Evolutionary conservation across 306 rosid genomes (phyloP), one percentile per base, ranked within the genome.

Genomic region (Betula pendula): DNA sequence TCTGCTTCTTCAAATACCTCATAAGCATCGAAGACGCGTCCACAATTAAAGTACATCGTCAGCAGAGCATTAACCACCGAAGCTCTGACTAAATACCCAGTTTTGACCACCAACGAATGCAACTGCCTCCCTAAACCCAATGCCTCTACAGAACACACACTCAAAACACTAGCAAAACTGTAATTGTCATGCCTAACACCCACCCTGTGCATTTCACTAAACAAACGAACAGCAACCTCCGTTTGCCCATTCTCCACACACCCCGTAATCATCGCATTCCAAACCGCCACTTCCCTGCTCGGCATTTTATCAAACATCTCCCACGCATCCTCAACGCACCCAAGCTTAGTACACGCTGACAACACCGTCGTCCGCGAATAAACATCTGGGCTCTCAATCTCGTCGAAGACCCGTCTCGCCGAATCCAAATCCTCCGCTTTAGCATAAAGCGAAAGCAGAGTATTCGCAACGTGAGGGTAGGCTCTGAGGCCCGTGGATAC

Each of bases 251-350:
- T 84, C 66, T 81, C 83, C 0, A 81, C 73, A 63, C 85, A 87
- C 6, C 97, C 96, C 2, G 96, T 89, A 2, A 88, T 87, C 16
- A 89, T 48, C 45, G 96, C 96, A 72, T 92, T 92, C 97, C 96
- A 92, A 84, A 83, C 69, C 0, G 89, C 88, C 68, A 86, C 96
- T 42, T 86, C 72, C 19, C 73, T 20, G 25, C 43, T 72, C 0
- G 91, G 94, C 88, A 82, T 86, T 86, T 70, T 13, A 58, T 80
- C 96, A 53, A 90, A 90, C 52, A 89, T 11, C 43, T 85, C 70
- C 19, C 55, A 75, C 8, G 91, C 97, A 78, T 82, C 66, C 7
- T 55, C 79, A 49, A 90, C 9, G 19, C 40, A 50, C 9, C 84
- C 92, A 48, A 87, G 72, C 83, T 87, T 89, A 2, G 85, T 45